Base-by-base conservation (phyloP, 2,329 filamentous ascomycete species). In the Cordyceps cicadae region DNA sequence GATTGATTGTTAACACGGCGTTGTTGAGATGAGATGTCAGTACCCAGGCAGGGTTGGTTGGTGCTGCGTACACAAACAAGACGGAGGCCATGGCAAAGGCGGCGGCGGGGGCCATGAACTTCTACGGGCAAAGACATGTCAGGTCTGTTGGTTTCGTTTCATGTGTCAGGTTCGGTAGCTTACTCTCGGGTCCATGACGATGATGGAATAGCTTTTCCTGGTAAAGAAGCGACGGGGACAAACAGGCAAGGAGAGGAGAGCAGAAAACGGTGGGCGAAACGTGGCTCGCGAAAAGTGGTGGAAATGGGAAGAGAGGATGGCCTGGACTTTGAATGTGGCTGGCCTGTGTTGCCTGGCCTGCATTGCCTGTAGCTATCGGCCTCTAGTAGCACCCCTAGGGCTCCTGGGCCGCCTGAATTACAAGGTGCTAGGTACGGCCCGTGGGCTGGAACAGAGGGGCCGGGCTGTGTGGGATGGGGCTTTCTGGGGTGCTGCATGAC, bases 81-180 rank as follows among this genome's bases (percentile, higher is more conserved):
- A 82, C 68, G 52, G 75, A 72, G 3, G 80, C 80, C 80, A 83
- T 83, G 19, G 77, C 79, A 63, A 81, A 81, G 45, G 80, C 80
- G 19, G 80, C 80, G 24, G 78, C 68, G 9, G 80, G 80, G 58
- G 79, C 78, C 62, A 78, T 77, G 60, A 82, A 70, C 43, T 71
- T 76, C 77, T 79, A 51, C 43, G 7, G 29, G 29, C 1, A 4
- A 7, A 17, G 4, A n/a, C 17, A n/a, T 1, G 43, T 56, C 32
- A 14, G 11, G 43, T 21, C 21, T 21, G 24, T 19, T 6, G 24
- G 19, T 43, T 11, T 48, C 12, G n/a, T 19, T 49, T 17, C 8
- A 32, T 17, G 8, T 7, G 29, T 14, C 24, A 14, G 7, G 53
- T 9, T 9, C 6, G 5, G 7, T 15, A 5, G 32, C 43, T 56